Percentiles rank a stretch among this genome's conserved stretches.
Conservation (phyloP, 345 rosid species). For the Anacardium occidentale region DNA sequence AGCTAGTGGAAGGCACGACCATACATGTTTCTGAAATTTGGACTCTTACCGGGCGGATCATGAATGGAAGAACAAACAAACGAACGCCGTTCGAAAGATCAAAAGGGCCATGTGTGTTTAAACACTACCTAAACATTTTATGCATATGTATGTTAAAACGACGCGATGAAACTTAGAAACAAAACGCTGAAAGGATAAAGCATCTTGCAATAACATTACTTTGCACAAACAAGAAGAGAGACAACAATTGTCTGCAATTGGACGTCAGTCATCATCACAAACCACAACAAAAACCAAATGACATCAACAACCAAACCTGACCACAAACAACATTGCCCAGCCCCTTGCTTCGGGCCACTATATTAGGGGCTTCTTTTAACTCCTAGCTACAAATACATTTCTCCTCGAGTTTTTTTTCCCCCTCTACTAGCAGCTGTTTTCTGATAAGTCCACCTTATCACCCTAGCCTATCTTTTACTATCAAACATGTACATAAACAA, state of each 20-base stretch:
- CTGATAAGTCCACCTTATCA: slow-evolving; percentile 32
- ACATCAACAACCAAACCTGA: slow-evolving; percentile 17
- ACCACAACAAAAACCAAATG: slow-evolving; percentile 12
- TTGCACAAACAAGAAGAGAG: slow-evolving; percentile 36
- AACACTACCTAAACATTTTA: too few species aligned
- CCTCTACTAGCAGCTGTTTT: slow-evolving; percentile 34
- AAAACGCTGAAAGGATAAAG: background rate
- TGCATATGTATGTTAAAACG: too few species aligned
- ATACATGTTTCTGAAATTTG: slow-evolving; percentile 9
- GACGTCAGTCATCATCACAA: slow-evolving; percentile 35
- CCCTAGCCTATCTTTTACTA: slow-evolving; percentile 39
- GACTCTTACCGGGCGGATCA: too few species aligned
- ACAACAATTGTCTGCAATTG: slow-evolving; percentile 31
- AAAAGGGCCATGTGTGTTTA: too few species aligned
- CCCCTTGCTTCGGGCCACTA: slow-evolving; percentile 26
- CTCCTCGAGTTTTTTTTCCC: slow-evolving; percentile 17
- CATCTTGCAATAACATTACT: slow-evolving; percentile 33
- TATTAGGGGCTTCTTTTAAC: slow-evolving; percentile 19
- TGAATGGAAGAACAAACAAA: too few species aligned
- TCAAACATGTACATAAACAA: slow-evolving; percentile 49
- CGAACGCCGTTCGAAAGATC: too few species aligned
- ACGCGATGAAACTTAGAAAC: background rate
- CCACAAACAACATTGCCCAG: slow-evolving; percentile 25
- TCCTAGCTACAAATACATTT: slow-evolving; percentile 41
- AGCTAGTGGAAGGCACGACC: background rate